Conservation (phyloP, 1,139 yeast genomes). For the Candida pseudoviswanathii region DNA sequence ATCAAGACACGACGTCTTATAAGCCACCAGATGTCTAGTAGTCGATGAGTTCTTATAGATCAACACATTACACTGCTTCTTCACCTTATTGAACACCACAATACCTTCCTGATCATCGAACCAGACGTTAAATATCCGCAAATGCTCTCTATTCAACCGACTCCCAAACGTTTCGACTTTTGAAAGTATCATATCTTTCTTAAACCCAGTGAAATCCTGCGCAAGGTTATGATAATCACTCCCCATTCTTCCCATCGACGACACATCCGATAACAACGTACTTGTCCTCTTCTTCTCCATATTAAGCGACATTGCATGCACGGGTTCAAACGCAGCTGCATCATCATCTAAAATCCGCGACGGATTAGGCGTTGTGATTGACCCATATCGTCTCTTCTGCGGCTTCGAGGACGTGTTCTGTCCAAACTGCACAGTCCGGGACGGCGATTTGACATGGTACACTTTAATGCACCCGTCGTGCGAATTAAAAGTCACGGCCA, state of each 20-base stretch:
- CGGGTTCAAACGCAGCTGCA: constrained; percentile 17
- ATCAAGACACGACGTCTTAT: constrained; percentile 41
- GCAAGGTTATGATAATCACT: constrained; percentile 33
- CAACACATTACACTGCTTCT: constrained; percentile 47
- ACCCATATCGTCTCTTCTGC: constrained; percentile 24
- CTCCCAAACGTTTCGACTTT: constrained; percentile 42
- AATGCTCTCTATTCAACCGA: constrained; percentile 22
- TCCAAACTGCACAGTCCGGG: constrained; percentile 20
- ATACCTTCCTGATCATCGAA: constrained; percentile 63
- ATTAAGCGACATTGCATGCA: constrained; percentile 31
- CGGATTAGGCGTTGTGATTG: constrained; percentile 43
- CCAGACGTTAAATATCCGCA: constrained; percentile 46
- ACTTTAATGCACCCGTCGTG: constrained; percentile 45
- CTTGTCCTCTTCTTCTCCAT: constrained; percentile 57
- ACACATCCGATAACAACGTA: constrained; percentile 55
- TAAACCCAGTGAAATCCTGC: constrained; percentile 32
- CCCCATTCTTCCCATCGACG: constrained; percentile 66
- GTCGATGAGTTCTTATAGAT: constrained; percentile 45
- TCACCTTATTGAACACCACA: constrained; percentile 40
- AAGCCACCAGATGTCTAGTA: constrained; percentile 37
- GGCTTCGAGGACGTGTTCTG: constrained; percentile 13
- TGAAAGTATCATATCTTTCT: constrained; percentile 71
- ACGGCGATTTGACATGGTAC: constrained; percentile 54
- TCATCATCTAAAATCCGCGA: constrained; percentile 48
- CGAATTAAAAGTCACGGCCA: constrained; percentile 57